These are phyloP conservation scores for Tulasnella sp. DNA, from an alignment of 768 basidiomycete genomes.

Conservation along the genomic window DNA sequence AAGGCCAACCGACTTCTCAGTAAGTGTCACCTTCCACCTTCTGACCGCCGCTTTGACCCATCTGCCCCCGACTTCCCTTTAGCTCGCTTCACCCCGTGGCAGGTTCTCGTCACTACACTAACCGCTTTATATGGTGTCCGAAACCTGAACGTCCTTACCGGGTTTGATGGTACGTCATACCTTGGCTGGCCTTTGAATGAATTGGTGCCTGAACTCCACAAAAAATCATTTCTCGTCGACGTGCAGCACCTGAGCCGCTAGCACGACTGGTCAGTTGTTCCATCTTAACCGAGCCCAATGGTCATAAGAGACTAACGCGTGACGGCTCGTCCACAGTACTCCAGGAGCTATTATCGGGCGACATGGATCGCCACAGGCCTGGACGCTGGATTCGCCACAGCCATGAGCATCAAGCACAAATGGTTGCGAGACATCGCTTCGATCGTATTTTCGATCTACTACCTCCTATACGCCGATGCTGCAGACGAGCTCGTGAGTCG, in stretches of 20 bases:
- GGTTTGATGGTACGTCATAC: constrained; percentile 57
- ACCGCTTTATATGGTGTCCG: constrained; percentile 76
- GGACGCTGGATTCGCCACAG: constrained; percentile 96
- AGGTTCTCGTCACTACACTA: constrained; percentile 78
- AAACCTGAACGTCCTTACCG: constrained; percentile 79
- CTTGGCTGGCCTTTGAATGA: not conserved
- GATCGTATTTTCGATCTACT: constrained; percentile 79
- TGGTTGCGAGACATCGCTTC: constrained; percentile 87
- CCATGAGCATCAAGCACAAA: constrained; percentile 84
- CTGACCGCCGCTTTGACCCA: constrained; percentile 16
- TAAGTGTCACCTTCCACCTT: constrained; percentile 32
- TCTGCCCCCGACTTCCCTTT: not conserved
- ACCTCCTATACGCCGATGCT: constrained; percentile 80
- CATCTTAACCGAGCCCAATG: not conserved
- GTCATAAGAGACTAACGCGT: not conserved
- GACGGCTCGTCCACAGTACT: constrained; percentile 49
- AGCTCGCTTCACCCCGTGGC: constrained; percentile 94
- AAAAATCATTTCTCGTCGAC: not conserved
- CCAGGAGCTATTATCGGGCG: constrained; percentile 87
- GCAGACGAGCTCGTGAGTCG: constrained; percentile 87
- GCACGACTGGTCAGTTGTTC: constrained; percentile 64
- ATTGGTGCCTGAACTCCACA: not conserved
- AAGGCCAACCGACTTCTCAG: constrained; percentile 51
- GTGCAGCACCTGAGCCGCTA: constrained; percentile 81
- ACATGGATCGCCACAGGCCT: constrained; percentile 91